Percentiles rank a stretch among this genome's conserved stretches.
Evolutionary conservation across 306 rosid genomes (phyloP).

Genomic region (Carpinus viminea): DNA sequence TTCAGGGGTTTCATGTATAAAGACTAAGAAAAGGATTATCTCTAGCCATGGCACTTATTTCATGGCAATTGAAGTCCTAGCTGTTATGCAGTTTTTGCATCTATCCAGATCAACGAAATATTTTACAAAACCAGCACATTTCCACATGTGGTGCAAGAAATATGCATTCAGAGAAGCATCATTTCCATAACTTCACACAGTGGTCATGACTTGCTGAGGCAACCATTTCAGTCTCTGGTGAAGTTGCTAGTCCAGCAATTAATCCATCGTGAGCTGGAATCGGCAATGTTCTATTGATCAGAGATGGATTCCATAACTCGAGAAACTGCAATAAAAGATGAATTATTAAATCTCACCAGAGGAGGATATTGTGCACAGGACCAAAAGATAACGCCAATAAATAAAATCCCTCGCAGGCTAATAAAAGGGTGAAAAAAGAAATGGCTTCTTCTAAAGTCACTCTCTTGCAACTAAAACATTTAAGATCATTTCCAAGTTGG

Average conservation of each 20-base stretch:
- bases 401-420: not conserved
- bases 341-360: not conserved
- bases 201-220: conserved; percentile 69
- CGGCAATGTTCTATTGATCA: conserved; percentile 27
- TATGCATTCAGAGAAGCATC: conserved; percentile 14
- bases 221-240: conserved; percentile 37
- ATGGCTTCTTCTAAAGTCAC: not conserved
- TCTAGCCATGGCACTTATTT: not conserved
- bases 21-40: not conserved
- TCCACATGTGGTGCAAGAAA: not conserved
- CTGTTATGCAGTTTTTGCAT: conserved; percentile 12
- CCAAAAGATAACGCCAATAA: not conserved
- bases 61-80: not conserved
- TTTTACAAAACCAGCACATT: conserved; percentile 11
- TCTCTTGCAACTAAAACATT: not conserved
- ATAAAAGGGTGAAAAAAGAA: not conserved
- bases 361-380: not conserved
- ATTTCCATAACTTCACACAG: conserved; percentile 64
- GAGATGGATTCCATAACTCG: conserved; percentile 52
- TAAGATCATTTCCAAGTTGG: not conserved
- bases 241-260: conserved; percentile 46
- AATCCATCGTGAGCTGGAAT: conserved; percentile 51
- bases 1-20: not conserved
- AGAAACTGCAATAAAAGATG: conserved; percentile 42
- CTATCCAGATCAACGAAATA: conserved; percentile 16